Evolutionary conservation across 345 rosid genomes (phyloP).

Genomic region (Eucalyptus polybractea): DNA sequence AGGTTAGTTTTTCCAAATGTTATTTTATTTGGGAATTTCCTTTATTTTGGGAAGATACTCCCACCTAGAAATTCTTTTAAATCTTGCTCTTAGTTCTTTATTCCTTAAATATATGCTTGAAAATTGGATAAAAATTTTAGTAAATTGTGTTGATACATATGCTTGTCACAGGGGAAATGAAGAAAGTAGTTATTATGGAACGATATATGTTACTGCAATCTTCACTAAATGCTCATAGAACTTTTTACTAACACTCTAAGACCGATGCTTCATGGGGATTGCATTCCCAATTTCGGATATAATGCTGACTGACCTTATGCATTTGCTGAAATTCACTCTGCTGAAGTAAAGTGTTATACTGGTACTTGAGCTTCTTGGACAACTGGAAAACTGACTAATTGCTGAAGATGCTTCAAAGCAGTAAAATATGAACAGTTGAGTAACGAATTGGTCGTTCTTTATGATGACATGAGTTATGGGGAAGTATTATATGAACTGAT

Average conservation of each 20-base stretch:
- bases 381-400: neutral
- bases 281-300: neutral
- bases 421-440: neutral
- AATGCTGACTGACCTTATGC: neutral
- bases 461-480: neutral
- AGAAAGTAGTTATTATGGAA: neutral
- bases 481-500: neutral
- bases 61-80: neutral
- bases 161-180: neutral
- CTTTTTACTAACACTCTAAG: neutral
- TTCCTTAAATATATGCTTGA: neutral
- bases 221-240: neutral
- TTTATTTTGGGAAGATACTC: neutral
- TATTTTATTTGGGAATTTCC: neutral
- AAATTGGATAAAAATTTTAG: neutral
- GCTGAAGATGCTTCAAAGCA: neutral
- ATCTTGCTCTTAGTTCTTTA: neutral
- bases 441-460: neutral
- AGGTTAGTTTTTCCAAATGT: conserved; percentile 27
- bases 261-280: neutral
- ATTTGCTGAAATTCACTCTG: neutral
- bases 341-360: neutral
- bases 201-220: neutral
- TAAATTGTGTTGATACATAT: neutral
- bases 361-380: neutral